A percentile compares a stretch with the other conserved stretches of the same genome.
These are phyloP conservation scores for Candolleomyces efflorescens DNA, from an alignment of 768 basidiomycete species.

Conservation along the genomic window DNA sequence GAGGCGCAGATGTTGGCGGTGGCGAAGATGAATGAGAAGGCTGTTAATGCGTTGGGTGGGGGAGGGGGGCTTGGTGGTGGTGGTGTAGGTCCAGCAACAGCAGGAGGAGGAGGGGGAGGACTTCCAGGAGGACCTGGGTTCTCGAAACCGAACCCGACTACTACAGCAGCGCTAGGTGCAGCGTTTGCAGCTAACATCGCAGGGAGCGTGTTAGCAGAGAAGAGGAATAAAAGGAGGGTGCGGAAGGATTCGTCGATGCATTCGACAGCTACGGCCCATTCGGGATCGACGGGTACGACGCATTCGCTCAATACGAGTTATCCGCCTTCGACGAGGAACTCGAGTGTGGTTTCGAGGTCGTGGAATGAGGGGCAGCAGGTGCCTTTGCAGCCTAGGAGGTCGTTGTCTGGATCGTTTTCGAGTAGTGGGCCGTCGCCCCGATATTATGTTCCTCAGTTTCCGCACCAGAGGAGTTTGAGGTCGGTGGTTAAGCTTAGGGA, in stretches of 20 bases:
- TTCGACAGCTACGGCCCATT: conserved; percentile 9
- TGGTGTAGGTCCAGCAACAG: neutral
- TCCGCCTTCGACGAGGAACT: neutral
- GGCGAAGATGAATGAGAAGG: conserved; percentile 12
- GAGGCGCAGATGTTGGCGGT: conserved; percentile 10
- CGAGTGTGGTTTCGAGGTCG: conserved; percentile 41
- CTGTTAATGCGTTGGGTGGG: neutral
- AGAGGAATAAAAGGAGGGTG: neutral
- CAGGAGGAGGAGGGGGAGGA: neutral
- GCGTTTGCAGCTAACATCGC: neutral
- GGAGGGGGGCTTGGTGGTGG: neutral
- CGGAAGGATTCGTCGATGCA: conserved; percentile 26
- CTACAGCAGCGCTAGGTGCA: neutral
- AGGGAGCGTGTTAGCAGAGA: neutral
- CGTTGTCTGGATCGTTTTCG: conserved; percentile 36
- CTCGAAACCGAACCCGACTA: too few species aligned
- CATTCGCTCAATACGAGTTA: too few species aligned
- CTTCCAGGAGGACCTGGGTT: neutral
- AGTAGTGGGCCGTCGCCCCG: conserved; percentile 25
- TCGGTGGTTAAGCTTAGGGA: conserved; percentile 38
- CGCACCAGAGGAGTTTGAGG: conserved; percentile 23
- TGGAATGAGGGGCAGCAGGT: conserved; percentile 44
- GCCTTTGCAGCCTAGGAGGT: conserved; percentile 22
- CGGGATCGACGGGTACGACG: too few species aligned
- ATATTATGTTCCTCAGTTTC: too few species aligned